phyloP scores from a whole-genome alignment of 1,284 basidiomycete genomes.

The Ceratobasidium sp. region DNA sequence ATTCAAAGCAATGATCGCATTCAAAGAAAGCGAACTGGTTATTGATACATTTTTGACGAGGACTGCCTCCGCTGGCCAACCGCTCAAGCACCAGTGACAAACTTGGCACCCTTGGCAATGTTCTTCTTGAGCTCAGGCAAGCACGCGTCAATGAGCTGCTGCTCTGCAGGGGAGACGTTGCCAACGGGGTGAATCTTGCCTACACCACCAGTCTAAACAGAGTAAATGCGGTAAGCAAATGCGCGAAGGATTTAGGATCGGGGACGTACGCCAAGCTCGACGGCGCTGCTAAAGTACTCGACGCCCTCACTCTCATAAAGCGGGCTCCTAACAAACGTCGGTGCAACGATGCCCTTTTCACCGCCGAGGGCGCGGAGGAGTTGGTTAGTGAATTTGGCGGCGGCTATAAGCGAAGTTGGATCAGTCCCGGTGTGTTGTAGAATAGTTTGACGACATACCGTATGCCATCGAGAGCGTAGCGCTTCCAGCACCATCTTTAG shows the following conservation, averaged over 20 bases:
- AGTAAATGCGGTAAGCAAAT: slow-evolving; percentile 44
- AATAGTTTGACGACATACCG: slow-evolving; percentile 54
- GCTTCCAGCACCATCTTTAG: slow-evolving; percentile 88
- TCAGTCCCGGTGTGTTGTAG: not conserved
- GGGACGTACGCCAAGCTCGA: slow-evolving; percentile 86
- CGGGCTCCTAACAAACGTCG: slow-evolving; percentile 87
- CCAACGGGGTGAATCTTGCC: slow-evolving; percentile 90
- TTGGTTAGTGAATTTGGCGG: slow-evolving; percentile 87
- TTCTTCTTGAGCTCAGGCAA: slow-evolving; percentile 96
- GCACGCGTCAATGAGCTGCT: slow-evolving; percentile 88
- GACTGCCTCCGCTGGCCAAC: not conserved
- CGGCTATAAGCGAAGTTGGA: slow-evolving; percentile 61
- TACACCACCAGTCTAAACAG: slow-evolving; percentile 80
- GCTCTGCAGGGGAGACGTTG: slow-evolving; percentile 78
- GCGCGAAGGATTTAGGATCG: slow-evolving; percentile 29
- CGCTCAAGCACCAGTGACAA: slow-evolving; percentile 61
- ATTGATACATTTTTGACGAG: slow-evolving; percentile 5
- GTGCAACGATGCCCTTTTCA: slow-evolving; percentile 86
- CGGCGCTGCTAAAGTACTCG: slow-evolving; percentile 90
- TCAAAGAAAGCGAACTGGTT: slow-evolving; percentile 4
- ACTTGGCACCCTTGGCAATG: slow-evolving; percentile 93
- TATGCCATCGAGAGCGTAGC: slow-evolving; percentile 94
- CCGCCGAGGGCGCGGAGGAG: slow-evolving; percentile 88
- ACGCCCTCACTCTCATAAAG: slow-evolving; percentile 63
- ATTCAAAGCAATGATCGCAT: slow-evolving; percentile 20